Conservation (phyloP, 768 basidiomycete genomes). For the Macrolepiota dolichaula region DNA sequence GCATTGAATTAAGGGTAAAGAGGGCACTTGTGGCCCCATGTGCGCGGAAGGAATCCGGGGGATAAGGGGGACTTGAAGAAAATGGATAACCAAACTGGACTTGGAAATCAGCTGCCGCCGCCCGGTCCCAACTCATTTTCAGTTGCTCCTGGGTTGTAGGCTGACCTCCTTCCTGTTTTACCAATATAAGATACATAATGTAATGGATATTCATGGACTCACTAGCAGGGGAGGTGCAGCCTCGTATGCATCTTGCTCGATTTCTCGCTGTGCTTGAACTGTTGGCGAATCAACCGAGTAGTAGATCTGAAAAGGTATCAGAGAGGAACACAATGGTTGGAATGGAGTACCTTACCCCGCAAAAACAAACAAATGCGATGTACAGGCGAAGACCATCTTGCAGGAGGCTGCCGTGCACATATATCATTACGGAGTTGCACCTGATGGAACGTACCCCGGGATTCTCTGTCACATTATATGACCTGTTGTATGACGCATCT, state of each 20-base stretch:
- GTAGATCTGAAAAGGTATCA: background rate
- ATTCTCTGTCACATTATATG: background rate
- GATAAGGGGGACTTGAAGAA: background rate
- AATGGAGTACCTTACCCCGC: background rate
- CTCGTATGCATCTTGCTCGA: background rate
- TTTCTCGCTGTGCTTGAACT: background rate
- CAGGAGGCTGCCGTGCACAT: background rate
- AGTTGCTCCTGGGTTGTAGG: too few species aligned
- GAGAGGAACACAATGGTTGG: too few species aligned
- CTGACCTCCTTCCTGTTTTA: too few species aligned
- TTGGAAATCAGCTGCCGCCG: background rate
- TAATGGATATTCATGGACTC: background rate
- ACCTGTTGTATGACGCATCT: background rate
- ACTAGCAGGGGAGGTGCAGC: background rate
- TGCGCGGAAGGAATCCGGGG: background rate
- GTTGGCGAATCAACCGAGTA: background rate
- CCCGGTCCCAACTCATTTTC: background rate
- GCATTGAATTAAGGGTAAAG: background rate
- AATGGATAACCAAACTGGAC: background rate
- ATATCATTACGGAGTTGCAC: background rate
- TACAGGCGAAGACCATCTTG: background rate
- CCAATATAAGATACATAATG: too few species aligned
- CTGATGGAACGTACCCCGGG: background rate
- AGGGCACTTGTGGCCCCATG: background rate
- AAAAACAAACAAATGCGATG: background rate